Percentiles rank a stretch among this genome's conserved stretches.
These are phyloP conservation scores for Aegilops longissima DNA, from an alignment of 176 grass and related monocot species.

Conservation along the genomic window DNA sequence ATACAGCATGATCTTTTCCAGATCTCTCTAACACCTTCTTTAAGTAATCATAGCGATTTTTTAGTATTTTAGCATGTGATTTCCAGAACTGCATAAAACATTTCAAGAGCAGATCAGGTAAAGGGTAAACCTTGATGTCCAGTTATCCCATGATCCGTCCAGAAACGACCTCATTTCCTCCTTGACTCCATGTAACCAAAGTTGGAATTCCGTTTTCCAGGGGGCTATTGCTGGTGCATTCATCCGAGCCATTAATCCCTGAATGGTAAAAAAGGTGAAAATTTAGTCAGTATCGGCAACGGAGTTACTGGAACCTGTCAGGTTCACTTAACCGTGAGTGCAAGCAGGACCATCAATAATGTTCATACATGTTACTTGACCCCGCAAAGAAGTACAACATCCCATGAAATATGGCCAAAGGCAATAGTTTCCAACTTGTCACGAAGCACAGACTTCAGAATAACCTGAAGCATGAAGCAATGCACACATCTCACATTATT, in stretches of 20 bases:
- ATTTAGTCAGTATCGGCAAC: conserved; percentile 52
- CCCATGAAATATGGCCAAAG: conserved; percentile 8
- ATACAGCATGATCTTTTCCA: conserved; percentile 64
- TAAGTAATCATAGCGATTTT: conserved; percentile 14
- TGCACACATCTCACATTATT: no score
- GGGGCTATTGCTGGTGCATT: conserved; percentile 35
- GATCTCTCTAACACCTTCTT: conserved; percentile 62
- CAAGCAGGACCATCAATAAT: conserved; percentile 20
- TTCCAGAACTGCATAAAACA: background rate
- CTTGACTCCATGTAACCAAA: conserved; percentile 74
- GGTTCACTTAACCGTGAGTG: conserved; percentile 28
- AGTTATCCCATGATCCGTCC: no score
- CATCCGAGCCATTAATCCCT: background rate
- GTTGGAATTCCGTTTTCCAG: conserved; percentile 68
- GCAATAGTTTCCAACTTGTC: conserved; percentile 14
- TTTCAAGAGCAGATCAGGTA: conserved; percentile 53
- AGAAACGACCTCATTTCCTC: conserved; percentile 70
- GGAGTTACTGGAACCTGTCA: conserved; percentile 74
- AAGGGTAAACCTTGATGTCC: no score
- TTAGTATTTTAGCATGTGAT: background rate
- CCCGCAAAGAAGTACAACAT: background rate
- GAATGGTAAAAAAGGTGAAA: conserved; percentile 27
- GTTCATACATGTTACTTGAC: background rate
- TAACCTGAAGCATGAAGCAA: no score
- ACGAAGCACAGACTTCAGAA: background rate